Conservation (phyloP, 768 basidiomycete genomes). For the Zangia roseola region DNA sequence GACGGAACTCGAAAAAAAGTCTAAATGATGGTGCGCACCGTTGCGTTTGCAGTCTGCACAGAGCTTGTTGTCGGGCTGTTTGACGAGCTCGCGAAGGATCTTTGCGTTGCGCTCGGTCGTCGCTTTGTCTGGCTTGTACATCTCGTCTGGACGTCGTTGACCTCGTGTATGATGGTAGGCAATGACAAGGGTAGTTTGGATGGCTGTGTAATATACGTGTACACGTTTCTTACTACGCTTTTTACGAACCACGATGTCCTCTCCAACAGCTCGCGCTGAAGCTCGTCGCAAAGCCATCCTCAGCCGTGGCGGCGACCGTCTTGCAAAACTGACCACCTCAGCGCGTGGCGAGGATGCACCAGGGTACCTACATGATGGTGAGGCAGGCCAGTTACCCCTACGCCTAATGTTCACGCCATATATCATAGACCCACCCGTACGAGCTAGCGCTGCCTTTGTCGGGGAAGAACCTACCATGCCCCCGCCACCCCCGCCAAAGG, state of each 20-base stretch:
- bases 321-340: conserved; percentile 76
- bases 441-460: conserved; percentile 31
- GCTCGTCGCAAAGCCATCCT: conserved; percentile 78
- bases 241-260: conserved; percentile 30
- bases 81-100: conserved; percentile 84
- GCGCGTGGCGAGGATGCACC: conserved; percentile 69
- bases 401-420: not conserved
- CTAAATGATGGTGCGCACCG: conserved; percentile 51
- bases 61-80: conserved; percentile 85
- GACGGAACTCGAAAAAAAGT: not conserved
- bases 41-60: conserved; percentile 98
- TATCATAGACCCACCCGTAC: conserved; percentile 10
- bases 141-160: conserved; percentile 21
- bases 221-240: conserved; percentile 8
- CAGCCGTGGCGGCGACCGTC: conserved; percentile 65
- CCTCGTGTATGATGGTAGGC: not conserved
- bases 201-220: not conserved
- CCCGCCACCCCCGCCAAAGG: conserved; percentile 22
- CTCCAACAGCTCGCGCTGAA: conserved; percentile 70
- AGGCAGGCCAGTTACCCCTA: not conserved
- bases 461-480: conserved; percentile 37
- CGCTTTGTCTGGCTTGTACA: conserved; percentile 72
- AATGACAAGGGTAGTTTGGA: too few species aligned
- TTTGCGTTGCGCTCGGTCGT: conserved; percentile 78
- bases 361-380: conserved; percentile 50